These are phyloP conservation scores for Malus domestica DNA, from an alignment of 306 rosid genomes.

Conservation along the genomic window ASM211411v1 NC_041792.1:23375907-23376406, in stretches of 20 bases:
- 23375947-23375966: no score
- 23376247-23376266: conserved; percentile 4
- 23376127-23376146: not conserved
- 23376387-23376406: not conserved
- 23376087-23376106: not conserved
- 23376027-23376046: no score
- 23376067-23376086: not conserved
- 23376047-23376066: no score
- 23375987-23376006: no score
- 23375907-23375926: no score
- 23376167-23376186: not conserved
- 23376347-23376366: not conserved
- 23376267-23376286: not conserved
- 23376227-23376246: not conserved
- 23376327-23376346: not conserved
- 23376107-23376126: not conserved
- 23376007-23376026: no score
- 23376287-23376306: not conserved
- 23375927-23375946: no score
- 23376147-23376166: conserved; percentile 10
- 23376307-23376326: not conserved
- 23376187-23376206: not conserved
- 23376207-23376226: not conserved
- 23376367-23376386: not conserved
- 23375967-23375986: no score